Evolutionary conservation across 495 filamentous ascomycete genomes (phyloP).

Genomic region (Penicillium lagena): DNA sequence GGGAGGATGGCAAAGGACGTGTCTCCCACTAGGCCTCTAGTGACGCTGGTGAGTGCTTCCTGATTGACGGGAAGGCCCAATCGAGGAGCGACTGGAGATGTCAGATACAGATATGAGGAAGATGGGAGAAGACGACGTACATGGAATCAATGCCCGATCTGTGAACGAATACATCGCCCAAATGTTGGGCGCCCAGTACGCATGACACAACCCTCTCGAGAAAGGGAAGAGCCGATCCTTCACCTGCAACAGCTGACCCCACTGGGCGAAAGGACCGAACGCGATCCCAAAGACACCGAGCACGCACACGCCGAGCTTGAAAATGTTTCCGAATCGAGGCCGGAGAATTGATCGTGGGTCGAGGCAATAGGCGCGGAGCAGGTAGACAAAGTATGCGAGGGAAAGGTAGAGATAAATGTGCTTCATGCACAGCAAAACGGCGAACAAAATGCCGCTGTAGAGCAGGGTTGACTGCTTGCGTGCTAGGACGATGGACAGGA

Average conservation of each 20-base stretch:
- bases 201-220: constrained; percentile 87
- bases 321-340: constrained; percentile 65
- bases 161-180: constrained; percentile 96
- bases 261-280: constrained; percentile 83
- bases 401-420: constrained; percentile 98
- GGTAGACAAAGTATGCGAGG: constrained; percentile 91
- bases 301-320: constrained; percentile 76
- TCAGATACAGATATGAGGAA: constrained; percentile 13
- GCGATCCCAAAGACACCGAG: constrained; percentile 68
- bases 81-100: constrained; percentile 62
- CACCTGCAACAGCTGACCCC: constrained; percentile 83
- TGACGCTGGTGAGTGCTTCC: constrained; percentile 78
- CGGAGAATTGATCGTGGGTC: constrained; percentile 68
- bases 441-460: constrained; percentile 74
- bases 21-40: constrained; percentile 89
- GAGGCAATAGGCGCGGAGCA: constrained; percentile 85
- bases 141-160: constrained; percentile 73
- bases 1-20: constrained; percentile 91
- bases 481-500: constrained; percentile 77
- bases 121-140: constrained; percentile 38
- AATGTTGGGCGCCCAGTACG: constrained; percentile 96
- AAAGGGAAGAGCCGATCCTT: constrained; percentile 87
- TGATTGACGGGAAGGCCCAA: constrained; percentile 65
- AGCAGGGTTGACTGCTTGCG: constrained; percentile 72
- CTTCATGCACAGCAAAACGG: constrained; percentile 82